phyloP scores from a whole-genome alignment of 345 rosid species.

The Jatropha curcas region DNA sequence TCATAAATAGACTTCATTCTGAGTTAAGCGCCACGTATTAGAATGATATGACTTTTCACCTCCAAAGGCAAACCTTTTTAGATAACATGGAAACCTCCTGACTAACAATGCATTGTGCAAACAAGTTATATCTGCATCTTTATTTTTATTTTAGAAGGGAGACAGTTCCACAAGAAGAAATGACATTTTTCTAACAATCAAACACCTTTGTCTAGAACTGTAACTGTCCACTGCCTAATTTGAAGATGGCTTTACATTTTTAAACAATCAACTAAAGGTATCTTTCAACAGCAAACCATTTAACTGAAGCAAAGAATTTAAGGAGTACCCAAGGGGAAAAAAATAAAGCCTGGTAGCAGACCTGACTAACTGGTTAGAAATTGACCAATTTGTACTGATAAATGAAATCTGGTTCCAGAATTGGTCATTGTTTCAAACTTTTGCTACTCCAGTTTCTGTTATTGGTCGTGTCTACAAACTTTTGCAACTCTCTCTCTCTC shows the following conservation, averaged over 20 bases:
- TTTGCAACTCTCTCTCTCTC: no score
- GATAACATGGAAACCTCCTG: not conserved
- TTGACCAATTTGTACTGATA: not conserved
- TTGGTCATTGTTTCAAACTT: not conserved
- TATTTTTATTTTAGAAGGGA: not conserved
- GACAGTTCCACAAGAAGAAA: not conserved
- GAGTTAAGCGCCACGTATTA: not conserved
- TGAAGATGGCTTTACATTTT: not conserved
- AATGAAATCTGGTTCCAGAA: not conserved
- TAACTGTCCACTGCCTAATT: not conserved
- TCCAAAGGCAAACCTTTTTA: not conserved
- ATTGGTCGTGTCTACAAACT: no score
- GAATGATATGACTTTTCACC: not conserved
- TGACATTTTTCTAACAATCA: not conserved
- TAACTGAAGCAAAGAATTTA: not conserved
- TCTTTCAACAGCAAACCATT: not conserved
- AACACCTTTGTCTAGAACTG: not conserved
- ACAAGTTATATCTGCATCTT: not conserved
- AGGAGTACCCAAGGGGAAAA: no score
- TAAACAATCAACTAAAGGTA: not conserved
- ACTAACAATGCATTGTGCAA: not conserved
- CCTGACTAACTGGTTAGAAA: not conserved
- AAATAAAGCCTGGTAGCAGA: not conserved
- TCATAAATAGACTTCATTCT: constrained; percentile 3
- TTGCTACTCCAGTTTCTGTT: not conserved